Base-by-base conservation (phyloP, 192 early-diverging fungal genomes). In the Rhizoclosmatium globosum region DNA sequence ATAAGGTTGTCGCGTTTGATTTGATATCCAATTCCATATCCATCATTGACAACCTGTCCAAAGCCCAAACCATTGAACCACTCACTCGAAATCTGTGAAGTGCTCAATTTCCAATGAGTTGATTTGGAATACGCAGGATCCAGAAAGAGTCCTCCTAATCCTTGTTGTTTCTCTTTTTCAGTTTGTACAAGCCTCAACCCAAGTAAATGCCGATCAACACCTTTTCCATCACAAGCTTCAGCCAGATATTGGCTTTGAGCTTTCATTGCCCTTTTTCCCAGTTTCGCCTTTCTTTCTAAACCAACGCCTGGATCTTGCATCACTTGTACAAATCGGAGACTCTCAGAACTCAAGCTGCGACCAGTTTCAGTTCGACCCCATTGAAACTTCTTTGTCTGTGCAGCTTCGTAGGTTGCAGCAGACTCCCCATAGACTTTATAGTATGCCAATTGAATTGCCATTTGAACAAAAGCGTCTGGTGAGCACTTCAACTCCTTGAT, bases 381-480 rank as follows among this genome's bases (percentile, higher is more conserved):
- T 59, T 90, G 90, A 87, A 94, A 99, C 86, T 76, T 94, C 79
- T 94, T 87, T 42, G 94, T 97, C 88, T 94, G 93, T 46, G 94
- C 96, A 76, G 92, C 91, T 85, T 99, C 98, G 83, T 99, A 99
- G 4, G 97, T 98, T 4, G 97, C 90, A 38, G 86, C 83, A 64
- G 80, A 89, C 11, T 81, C 80, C 44, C 95, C 95, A 76, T 94
- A 91, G 85, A 94, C 91, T 82, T 95, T 94, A 83, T 89, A 96
- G 86, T 98, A 97, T 17, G 95, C 98, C 42, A 98, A 87, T 87
- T 99, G 98, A 74, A 98, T 96, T 48, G 93, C 91, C 96, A 99
- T 96, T 71, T 89, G 87, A 19, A 78, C 84, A 64, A 86, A 89
- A 2, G 85, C 87, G 68, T 89, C 87, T 41, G 87, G 87, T 6